phyloP scores from a whole-genome alignment of 176 grass and related monocot species.

The Carex kokanica region DNA sequence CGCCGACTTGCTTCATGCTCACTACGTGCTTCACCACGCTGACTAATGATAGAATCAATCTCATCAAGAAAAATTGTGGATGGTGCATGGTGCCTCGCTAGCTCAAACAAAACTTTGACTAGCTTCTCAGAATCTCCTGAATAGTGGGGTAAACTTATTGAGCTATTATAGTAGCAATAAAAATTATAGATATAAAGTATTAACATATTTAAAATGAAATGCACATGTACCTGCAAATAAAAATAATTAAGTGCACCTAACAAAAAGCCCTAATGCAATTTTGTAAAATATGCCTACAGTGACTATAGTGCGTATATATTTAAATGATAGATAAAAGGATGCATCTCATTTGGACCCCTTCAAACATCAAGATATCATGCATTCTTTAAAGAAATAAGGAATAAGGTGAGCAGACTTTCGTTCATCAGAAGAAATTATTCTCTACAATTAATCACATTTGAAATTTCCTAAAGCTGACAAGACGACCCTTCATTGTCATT shows the following conservation, averaged over 20 bases:
- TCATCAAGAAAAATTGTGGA: slow-evolving; percentile 99
- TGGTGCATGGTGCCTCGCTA: slow-evolving; percentile 94
- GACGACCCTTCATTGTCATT: background rate
- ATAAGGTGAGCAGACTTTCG: background rate
- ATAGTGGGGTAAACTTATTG: background rate
- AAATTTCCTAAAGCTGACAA: background rate
- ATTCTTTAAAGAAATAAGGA: background rate
- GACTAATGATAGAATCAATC: slow-evolving; percentile 93
- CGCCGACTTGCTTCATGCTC: slow-evolving; percentile 93
- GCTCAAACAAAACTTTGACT: slow-evolving; percentile 95
- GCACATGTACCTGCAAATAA: background rate
- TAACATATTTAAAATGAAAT: background rate
- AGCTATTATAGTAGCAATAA: background rate
- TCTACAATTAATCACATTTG: background rate
- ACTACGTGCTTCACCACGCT: slow-evolving; percentile 90
- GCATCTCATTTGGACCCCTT: background rate
- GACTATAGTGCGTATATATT: background rate
- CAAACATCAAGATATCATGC: background rate
- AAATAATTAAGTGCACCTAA: background rate
- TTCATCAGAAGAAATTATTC: background rate
- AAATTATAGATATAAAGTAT: background rate
- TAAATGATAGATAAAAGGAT: background rate
- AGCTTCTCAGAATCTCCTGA: slow-evolving; percentile 96
- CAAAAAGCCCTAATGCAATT: background rate
- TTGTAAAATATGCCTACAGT: background rate